Percentiles rank a stretch among this genome's conserved stretches.
phyloP scores from a whole-genome alignment of 306 rosid species.

The Cicer arietinum region DNA sequence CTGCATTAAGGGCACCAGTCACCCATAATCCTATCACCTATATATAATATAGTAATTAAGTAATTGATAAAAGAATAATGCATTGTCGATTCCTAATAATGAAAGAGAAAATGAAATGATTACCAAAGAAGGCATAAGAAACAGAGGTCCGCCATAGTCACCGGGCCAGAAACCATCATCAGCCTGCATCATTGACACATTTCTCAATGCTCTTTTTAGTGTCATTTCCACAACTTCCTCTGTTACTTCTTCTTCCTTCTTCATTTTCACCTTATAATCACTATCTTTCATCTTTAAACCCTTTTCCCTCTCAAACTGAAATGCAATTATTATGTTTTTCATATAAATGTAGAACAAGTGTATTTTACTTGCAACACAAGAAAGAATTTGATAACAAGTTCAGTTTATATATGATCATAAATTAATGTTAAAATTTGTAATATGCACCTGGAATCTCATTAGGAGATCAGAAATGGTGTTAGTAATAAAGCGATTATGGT shows the following conservation, averaged over 20 bases:
- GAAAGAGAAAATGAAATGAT: background rate
- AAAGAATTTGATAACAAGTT: background rate
- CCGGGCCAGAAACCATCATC: constrained; percentile 82
- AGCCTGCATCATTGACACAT: constrained; percentile 60
- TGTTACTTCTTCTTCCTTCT: constrained; percentile 39
- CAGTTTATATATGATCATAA: too few relatives aligned
- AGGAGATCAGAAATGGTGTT: constrained; percentile 74
- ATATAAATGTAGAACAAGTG: too few relatives aligned
- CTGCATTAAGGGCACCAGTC: constrained; percentile 53
- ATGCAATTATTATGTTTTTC: too few relatives aligned
- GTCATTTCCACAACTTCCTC: constrained; percentile 46
- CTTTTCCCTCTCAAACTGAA: constrained; percentile 61
- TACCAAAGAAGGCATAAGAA: constrained; percentile 79
- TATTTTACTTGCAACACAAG: too few relatives aligned
- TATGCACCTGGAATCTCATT: constrained; percentile 70
- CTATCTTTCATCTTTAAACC: background rate
- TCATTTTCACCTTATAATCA: background rate
- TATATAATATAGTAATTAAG: background rate
- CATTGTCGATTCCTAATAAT: background rate
- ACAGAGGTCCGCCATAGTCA: constrained; percentile 81
- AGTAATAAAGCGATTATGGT: constrained; percentile 53
- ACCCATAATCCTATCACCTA: constrained; percentile 71
- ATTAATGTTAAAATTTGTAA: too few relatives aligned
- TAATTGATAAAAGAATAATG: too few relatives aligned
- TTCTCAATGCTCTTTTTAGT: constrained; percentile 58